Conservation (phyloP, 2,329 filamentous ascomycete species). For the Knufia petricola region DNA sequence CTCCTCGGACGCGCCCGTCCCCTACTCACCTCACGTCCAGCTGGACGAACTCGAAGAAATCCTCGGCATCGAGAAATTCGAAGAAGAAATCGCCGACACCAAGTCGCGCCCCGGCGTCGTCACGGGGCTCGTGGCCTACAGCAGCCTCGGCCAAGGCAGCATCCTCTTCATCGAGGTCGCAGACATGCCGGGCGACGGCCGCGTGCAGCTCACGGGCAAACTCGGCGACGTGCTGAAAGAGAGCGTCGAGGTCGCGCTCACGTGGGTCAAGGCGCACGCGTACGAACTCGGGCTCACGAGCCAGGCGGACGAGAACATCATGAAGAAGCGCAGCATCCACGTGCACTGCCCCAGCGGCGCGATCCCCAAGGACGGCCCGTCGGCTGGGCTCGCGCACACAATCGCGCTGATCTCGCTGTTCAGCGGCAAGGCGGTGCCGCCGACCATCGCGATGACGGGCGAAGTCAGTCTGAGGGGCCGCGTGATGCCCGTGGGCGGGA, state of each 20-base stretch:
- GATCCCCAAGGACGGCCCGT: constrained; percentile 82
- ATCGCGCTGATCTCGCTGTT: constrained; percentile 89
- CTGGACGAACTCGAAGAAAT: constrained; percentile 80
- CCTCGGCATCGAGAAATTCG: constrained; percentile 83
- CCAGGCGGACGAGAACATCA: constrained; percentile 78
- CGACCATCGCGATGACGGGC: constrained; percentile 89
- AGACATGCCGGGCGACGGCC: constrained; percentile 88
- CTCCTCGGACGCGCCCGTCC: constrained; percentile 35
- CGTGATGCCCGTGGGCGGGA: constrained; percentile 88
- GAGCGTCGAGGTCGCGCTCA: constrained; percentile 88
- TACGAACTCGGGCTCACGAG: constrained; percentile 78
- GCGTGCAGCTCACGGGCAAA: constrained; percentile 91
- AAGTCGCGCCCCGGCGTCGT: constrained; percentile 77
- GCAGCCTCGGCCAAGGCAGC: constrained; percentile 80
- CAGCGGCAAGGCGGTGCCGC: constrained; percentile 72
- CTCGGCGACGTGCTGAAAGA: constrained; percentile 95
- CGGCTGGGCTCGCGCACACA: constrained; percentile 84
- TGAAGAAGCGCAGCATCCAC: constrained; percentile 88
- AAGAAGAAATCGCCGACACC: constrained; percentile 90
- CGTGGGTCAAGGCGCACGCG: constrained; percentile 94
- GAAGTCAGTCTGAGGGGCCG: constrained; percentile 73
- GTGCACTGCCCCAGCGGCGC: constrained; percentile 93
- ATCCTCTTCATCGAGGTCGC: constrained; percentile 98
- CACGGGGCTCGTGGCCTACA: constrained; percentile 91
- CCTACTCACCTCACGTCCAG: constrained; percentile 66